Conservation (phyloP, 2,329 filamentous ascomycete genomes). For the Beauveria sp. region DNA sequence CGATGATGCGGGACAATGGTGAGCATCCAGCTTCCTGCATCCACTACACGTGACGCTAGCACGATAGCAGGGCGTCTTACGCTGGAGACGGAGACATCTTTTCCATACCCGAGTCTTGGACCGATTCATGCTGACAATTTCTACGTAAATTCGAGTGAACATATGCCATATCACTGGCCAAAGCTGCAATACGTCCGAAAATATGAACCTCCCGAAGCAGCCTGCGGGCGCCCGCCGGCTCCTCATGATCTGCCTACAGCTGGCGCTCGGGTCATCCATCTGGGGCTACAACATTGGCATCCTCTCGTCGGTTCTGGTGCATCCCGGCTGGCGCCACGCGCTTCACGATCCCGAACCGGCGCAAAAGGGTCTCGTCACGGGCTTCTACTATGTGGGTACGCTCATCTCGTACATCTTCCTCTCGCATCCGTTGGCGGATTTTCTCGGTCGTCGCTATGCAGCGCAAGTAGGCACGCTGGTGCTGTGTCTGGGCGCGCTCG, state of each 20-base stretch:
- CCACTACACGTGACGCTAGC: neutral
- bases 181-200: neutral
- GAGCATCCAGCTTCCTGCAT: neutral
- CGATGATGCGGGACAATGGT: neutral
- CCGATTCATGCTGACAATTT: neutral
- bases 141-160: neutral
- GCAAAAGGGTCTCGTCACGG: conserved; percentile 45
- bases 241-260: conserved; percentile 41
- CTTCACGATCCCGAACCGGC: conserved; percentile 37
- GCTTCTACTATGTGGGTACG: conserved; percentile 51
- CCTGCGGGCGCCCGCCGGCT: conserved; percentile 24
- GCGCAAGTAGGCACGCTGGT: conserved; percentile 39
- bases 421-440: conserved; percentile 43
- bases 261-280: conserved; percentile 47
- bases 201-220: neutral
- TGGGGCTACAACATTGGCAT: conserved; percentile 55
- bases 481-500: conserved; percentile 39
- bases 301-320: conserved; percentile 47
- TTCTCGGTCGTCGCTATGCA: conserved; percentile 43
- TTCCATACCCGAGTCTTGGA: neutral
- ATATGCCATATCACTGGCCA: neutral
- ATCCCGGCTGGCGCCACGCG: conserved; percentile 43
- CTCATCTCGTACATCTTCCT: conserved; percentile 48
- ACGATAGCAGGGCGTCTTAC: neutral
- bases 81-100: too few species aligned